Evolutionary conservation across 345 rosid genomes (phyloP), one percentile per base, ranked within the genome.

Genomic region (Noccaea caerulescens): DNA sequence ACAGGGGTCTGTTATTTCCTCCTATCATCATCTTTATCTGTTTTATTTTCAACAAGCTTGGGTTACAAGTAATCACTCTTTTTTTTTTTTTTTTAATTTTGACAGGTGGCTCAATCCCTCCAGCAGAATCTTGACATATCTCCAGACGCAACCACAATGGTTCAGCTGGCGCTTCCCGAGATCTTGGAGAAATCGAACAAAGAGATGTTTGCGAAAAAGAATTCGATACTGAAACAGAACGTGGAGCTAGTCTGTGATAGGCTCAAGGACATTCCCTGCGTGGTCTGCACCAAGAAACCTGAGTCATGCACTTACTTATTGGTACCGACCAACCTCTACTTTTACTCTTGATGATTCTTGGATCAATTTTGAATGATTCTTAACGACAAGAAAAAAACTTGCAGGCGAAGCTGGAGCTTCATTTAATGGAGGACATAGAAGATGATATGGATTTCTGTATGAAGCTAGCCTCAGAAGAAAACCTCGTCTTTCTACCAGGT

Each of bases 391-490:
- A 65, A 46, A 36, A 32, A 23, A 47, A 57, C 4, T 8, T 66
- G 2, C 83, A 86, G 89, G 78, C 80, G 1, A 78, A 84, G 49
- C 65, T 86, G 32, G 71, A 85, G 33, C 51, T 76, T 36, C 58
- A 76, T 0, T 10, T 72, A 10, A 56, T 85, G 57, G 82, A 82
- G 38, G 89, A 68, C 60, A 81, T 85, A 10, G 54, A 44, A 1
- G 90, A 89, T 59, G 96, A 89, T 39, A 33, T 81, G 76, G 90
- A 87, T 25, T 89, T 89, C 72, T 82, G 96, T 64, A 66, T 71
- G 59, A 85, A 89, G 83, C 82, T 88, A 45, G 88, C 84, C 3
- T 72, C 47, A 46, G 96, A 87, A 76, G 90, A 87, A 68, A 82
- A 83, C 6, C 83, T 85, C 6, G 72, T 85, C 4, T 38, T 87